A percentile compares a stretch with the other conserved stretches of the same genome.
These are phyloP conservation scores for Leccinum incarnatum DNA, from an alignment of 768 basidiomycete genomes.

Conservation along the genomic window DNA sequence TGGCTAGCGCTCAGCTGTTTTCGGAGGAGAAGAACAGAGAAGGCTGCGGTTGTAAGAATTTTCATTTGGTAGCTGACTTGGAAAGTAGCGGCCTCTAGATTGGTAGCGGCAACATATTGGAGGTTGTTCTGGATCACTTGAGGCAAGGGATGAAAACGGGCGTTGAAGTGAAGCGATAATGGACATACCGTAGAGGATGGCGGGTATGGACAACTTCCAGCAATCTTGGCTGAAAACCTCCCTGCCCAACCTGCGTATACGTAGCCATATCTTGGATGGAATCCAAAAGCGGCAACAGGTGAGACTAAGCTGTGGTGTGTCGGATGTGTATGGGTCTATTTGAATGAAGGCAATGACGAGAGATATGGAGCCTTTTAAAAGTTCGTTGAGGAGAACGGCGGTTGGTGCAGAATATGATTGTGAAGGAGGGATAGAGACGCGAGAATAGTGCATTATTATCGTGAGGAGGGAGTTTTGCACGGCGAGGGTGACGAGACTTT, in stretches of 20 bases:
- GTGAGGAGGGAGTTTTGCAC: constrained; percentile 90
- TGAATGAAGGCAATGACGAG: constrained; percentile 77
- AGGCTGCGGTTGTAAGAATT: constrained; percentile 89
- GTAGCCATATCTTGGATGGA: constrained; percentile 36
- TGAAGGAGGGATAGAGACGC: constrained; percentile 73
- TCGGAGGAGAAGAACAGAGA: constrained; percentile 79
- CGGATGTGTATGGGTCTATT: constrained; percentile 41
- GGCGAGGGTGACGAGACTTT: constrained; percentile 77
- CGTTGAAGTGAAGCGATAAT: not conserved
- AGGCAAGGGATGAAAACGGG: constrained; percentile 8
- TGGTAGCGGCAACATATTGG: constrained; percentile 92
- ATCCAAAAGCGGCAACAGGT: constrained; percentile 37
- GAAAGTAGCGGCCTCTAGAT: constrained; percentile 93
- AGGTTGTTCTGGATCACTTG: constrained; percentile 91
- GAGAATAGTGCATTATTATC: constrained; percentile 96
- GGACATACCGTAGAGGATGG: constrained; percentile 78
- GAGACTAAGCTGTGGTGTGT: constrained; percentile 30
- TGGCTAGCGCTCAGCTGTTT: constrained; percentile 70
- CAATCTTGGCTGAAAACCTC: constrained; percentile 89
- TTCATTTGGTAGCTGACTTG: constrained; percentile 98
- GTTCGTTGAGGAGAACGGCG: constrained; percentile 91
- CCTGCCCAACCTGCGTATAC: constrained; percentile 55
- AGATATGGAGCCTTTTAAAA: constrained; percentile 89
- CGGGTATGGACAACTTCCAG: constrained; percentile 97
- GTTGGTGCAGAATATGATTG: constrained; percentile 88